Evolutionary conservation across 139 green algal genomes (phyloP).

Genomic region (Chlorella vulgaris): DNA sequence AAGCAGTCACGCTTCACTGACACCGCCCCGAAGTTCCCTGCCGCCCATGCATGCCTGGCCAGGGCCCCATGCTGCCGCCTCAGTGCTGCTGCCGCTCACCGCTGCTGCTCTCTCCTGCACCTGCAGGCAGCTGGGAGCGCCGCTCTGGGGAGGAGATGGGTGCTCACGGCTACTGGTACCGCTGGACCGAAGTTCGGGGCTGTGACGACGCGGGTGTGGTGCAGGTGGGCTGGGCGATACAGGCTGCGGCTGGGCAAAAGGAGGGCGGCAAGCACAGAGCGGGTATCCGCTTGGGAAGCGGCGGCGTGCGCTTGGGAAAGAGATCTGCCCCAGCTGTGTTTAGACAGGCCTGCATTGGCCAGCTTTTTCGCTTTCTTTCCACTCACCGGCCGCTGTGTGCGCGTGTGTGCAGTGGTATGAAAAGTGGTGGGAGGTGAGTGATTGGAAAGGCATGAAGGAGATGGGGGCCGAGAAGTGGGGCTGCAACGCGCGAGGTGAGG

Average conservation of each 20-base stretch:
- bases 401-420: slow-evolving; percentile 73
- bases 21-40: too few species aligned
- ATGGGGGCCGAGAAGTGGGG: slow-evolving; percentile 83
- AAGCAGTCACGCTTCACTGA: too few species aligned
- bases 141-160: slow-evolving; percentile 74
- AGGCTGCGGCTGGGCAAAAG: too few species aligned
- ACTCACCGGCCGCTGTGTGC: not conserved
- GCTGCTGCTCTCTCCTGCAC: not conserved
- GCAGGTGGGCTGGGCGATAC: not conserved
- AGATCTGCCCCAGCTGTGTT: not conserved
- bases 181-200: slow-evolving; percentile 74
- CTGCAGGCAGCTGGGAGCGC: slow-evolving; percentile 51
- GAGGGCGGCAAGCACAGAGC: too few species aligned
- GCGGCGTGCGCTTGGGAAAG: too few species aligned
- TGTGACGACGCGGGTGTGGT: slow-evolving; percentile 17
- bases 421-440: slow-evolving; percentile 81
- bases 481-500: slow-evolving; percentile 31
- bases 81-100: not conserved
- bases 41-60: too few species aligned
- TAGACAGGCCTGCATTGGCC: too few species aligned
- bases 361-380: too few species aligned
- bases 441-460: slow-evolving; percentile 81
- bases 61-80: too few species aligned
- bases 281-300: too few species aligned
- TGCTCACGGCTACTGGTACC: slow-evolving; percentile 80